Conservation (phyloP, 2,329 filamentous ascomycete species). For the Fusarium torulosum region DNA sequence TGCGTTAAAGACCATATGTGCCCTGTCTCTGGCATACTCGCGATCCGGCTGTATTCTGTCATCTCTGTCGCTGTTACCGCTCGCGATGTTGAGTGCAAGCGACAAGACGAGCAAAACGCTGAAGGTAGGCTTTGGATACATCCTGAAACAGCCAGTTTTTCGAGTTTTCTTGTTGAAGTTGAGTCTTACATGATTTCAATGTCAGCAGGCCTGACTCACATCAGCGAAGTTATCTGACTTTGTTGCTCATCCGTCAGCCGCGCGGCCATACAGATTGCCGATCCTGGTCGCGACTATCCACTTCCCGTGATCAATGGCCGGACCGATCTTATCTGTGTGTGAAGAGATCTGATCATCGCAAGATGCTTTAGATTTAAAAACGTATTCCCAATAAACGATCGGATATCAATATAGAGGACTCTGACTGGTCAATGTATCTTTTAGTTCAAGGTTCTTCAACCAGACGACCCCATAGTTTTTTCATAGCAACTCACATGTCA, state of each 20-base stretch:
- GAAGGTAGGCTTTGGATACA: slow-evolving; percentile 33
- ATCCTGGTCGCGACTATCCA: slow-evolving; percentile 20
- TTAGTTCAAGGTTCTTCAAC: not conserved
- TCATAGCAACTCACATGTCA: not conserved
- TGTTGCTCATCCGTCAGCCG: slow-evolving; percentile 26
- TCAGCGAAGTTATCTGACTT: slow-evolving; percentile 6
- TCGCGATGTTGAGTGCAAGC: slow-evolving; percentile 16
- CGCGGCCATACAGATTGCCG: slow-evolving; percentile 37
- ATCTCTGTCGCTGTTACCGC: slow-evolving; percentile 2
- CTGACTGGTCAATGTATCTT: not conserved
- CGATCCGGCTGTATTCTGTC: slow-evolving; percentile 52
- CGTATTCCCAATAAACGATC: not conserved
- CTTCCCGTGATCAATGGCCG: slow-evolving; percentile 23
- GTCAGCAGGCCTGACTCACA: slow-evolving; percentile 9
- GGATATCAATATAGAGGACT: not conserved
- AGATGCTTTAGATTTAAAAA: slow-evolving; percentile 18
- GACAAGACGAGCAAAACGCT: slow-evolving; percentile 25
- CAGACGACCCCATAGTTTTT: not conserved
- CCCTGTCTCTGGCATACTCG: slow-evolving; percentile 62
- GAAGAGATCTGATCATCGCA: slow-evolving; percentile 9
- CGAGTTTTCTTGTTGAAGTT: not conserved
- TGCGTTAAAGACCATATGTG: slow-evolving; percentile 77
- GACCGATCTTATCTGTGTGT: slow-evolving; percentile 33
- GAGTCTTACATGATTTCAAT: slow-evolving; percentile 2
- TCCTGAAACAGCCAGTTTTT: slow-evolving; percentile 4